Evolutionary conservation across 306 rosid genomes (phyloP).

Genomic region (Cucumis hystrix): DNA sequence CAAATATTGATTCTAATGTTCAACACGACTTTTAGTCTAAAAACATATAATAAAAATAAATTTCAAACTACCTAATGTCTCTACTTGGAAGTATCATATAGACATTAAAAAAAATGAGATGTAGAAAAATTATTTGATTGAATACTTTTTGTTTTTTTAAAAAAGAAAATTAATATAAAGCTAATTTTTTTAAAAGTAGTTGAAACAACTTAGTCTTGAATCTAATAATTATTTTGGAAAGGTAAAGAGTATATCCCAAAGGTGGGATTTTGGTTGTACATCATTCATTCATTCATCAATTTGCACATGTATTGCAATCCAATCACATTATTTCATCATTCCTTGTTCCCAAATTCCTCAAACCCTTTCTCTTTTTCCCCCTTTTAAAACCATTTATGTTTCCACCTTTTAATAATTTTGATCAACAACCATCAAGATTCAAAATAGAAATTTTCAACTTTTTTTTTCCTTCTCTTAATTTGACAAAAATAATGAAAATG

Average conservation of each 20-base stretch:
- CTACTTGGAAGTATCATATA: background rate
- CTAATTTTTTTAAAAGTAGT: background rate
- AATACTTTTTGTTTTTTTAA: background rate
- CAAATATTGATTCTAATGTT: background rate
- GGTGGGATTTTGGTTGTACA: constrained; percentile 3
- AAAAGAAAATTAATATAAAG: no score
- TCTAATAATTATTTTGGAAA: background rate
- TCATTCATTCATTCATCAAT: background rate
- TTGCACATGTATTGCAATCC: background rate
- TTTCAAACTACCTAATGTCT: background rate
- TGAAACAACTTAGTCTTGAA: background rate
- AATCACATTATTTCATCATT: background rate
- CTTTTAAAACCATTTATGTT: no score
- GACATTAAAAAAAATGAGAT: no score
- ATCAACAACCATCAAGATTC: no score
- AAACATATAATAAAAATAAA: background rate
- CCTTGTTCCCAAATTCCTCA: background rate
- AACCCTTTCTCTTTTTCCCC: background rate
- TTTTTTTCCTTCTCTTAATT: no score
- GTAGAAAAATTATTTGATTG: background rate
- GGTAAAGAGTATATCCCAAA: background rate
- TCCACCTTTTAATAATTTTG: no score
- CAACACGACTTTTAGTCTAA: background rate
- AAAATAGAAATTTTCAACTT: no score
- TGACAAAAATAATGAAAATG: no score